Base-by-base conservation (phyloP, 768 basidiomycete genomes). In the Leccinum obscurum region DNA sequence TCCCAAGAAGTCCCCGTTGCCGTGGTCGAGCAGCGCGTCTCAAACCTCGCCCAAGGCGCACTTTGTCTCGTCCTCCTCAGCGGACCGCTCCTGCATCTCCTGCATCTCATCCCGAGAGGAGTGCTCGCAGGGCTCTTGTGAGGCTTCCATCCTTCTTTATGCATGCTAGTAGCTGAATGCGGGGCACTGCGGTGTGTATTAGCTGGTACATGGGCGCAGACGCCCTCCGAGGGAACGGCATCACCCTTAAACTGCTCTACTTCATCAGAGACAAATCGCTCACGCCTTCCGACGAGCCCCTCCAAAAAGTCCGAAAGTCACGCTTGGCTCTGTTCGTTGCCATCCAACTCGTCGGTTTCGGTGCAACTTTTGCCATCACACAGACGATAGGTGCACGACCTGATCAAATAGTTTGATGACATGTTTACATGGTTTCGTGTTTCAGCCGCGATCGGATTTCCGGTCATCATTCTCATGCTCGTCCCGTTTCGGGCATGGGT, bases 181-280 rank as follows among this genome's bases (percentile, higher is more conserved):
- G 0, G 7, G 17, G 20, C 41, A 55, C 62, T 55, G 35, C 55
- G 37, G 30, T 20, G 11, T 8, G 0, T 5, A 13, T 17, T 57
- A 90, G 89, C 73, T 95, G 93, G 93, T 95, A 87, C 71, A 96
- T 98, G 92, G 95, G 95, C 14, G 83, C 83, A 35, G 90, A 91
- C 58, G 91, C 92, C 0, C 81, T 98, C 14, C 81, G 81, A 15
- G 84, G 82, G 9, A 95, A 93, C 59, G 92, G 92, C 3, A 92
- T 98, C 58, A 92, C 92, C 0, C 78, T 79, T 61, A 93, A 91
- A 70, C 77, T 95, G 4, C 78, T 92, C 15, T 95, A 86, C 72
- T 85, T 96, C 59, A 74, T 95, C 34, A 82, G 84, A 58, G 95
- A 97, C 72, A 83, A 76, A 35, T 72, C 77, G 1, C 76, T 92